These are phyloP conservation scores for Hericium coralloides DNA, from an alignment of 768 basidiomycete species.

Conservation along the genomic window DNA sequence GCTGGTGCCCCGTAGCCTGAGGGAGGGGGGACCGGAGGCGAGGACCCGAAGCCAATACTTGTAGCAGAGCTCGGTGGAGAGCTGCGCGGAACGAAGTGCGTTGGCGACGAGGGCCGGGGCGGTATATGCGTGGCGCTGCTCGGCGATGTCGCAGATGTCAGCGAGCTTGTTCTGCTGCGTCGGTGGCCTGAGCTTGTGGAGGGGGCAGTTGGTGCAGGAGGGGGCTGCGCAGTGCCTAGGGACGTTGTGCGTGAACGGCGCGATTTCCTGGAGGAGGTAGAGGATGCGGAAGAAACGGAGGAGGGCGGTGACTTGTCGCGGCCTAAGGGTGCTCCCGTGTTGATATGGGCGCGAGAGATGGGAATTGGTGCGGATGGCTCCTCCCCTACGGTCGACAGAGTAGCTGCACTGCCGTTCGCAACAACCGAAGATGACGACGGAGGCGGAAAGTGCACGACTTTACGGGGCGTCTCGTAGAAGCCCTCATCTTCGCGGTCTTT, in stretches of 20 bases:
- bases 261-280: slow-evolving; percentile 1
- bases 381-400: not conserved
- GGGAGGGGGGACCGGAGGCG: slow-evolving; percentile 4
- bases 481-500: slow-evolving; percentile 20
- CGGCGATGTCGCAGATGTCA: not conserved
- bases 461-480: not conserved
- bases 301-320: not conserved
- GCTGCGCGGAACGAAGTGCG: slow-evolving; percentile 5
- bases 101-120: slow-evolving; percentile 8
- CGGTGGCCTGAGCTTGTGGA: not conserved
- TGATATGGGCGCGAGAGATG: not conserved
- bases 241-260: not conserved
- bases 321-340: not conserved
- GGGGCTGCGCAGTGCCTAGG: not conserved
- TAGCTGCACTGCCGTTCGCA: not conserved
- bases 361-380: slow-evolving; percentile 5
- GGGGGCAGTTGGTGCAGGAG: not conserved
- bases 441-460: slow-evolving; percentile 7
- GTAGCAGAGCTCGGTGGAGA: slow-evolving; percentile 7
- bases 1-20: slow-evolving; percentile 1
- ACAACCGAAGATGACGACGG: not conserved
- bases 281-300: slow-evolving; percentile 3
- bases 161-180: not conserved
- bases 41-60: not conserved
- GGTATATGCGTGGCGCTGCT: not conserved